Conservation (phyloP, 2,329 filamentous ascomycete genomes). For the Sphaerulina musiva region DNA sequence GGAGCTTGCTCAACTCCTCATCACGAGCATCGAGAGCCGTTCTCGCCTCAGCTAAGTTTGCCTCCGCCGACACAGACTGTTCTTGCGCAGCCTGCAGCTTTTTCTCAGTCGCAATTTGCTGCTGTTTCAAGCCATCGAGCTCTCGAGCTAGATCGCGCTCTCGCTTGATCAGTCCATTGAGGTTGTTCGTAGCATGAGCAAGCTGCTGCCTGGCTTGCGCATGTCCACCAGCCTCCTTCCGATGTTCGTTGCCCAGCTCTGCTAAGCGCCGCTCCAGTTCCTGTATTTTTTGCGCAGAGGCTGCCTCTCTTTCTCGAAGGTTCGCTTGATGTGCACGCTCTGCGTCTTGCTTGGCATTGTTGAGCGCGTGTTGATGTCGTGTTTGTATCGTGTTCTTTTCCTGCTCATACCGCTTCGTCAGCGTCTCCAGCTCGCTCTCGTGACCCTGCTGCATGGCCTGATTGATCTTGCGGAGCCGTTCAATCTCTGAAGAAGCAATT, state of each 20-base stretch:
- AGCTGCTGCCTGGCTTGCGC: constrained; percentile 30
- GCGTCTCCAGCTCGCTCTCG: constrained; percentile 45
- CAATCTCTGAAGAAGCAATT: constrained; percentile 40
- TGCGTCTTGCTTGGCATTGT: constrained; percentile 23
- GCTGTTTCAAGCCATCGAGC: constrained; percentile 22
- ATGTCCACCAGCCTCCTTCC: constrained; percentile 27
- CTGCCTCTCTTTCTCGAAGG: constrained; percentile 24
- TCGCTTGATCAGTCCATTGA: constrained; percentile 25
- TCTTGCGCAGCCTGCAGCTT: constrained; percentile 16
- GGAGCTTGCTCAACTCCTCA: constrained; percentile 25
- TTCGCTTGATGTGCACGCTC: constrained; percentile 26
- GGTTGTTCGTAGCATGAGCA: constrained; percentile 26
- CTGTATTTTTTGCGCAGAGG: constrained; percentile 25
- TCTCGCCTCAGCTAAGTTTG: constrained; percentile 22
- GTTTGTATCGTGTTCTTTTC: constrained; percentile 25
- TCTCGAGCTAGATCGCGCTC: constrained; percentile 23
- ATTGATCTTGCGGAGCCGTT: constrained; percentile 58
- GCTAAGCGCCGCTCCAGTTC: constrained; percentile 27
- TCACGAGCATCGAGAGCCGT: constrained; percentile 40
- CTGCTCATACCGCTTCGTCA: constrained; percentile 45
- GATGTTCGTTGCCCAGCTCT: constrained; percentile 30
- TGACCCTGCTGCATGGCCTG: constrained; percentile 65
- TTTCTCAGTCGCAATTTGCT: constrained; percentile 16
- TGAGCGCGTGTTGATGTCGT: constrained; percentile 33
- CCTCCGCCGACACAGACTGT: constrained; percentile 14